These are phyloP conservation scores for Flagelloscypha sp. DNA, from an alignment of 768 basidiomycete species.

Conservation along the genomic window DNA sequence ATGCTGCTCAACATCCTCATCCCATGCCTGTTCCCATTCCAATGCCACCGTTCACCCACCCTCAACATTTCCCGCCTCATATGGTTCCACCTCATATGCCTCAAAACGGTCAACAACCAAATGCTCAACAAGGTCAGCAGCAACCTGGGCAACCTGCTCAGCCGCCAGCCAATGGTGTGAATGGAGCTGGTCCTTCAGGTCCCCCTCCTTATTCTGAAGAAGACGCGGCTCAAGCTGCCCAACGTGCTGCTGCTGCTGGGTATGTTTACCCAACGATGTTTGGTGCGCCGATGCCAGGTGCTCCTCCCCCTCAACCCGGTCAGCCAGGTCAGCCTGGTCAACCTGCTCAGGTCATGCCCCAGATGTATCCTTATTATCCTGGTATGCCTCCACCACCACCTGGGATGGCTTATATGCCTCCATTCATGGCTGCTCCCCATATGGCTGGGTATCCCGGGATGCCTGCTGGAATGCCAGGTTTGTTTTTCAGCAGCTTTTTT, in stretches of 20 bases:
- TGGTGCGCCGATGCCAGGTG: slow-evolving; percentile 70
- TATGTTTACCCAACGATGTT: slow-evolving; percentile 84
- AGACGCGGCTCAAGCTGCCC: slow-evolving; percentile 42
- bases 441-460: no score
- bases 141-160: no score
- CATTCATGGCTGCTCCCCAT: no score
- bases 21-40: slow-evolving; percentile 66
- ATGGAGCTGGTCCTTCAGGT: no score
- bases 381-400: slow-evolving; percentile 66
- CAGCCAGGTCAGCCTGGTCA: no score
- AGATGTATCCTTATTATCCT: slow-evolving; percentile 77
- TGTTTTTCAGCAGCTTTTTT: slow-evolving; percentile 9
- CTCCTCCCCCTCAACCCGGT: slow-evolving; percentile 74
- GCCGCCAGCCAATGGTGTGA: no score
- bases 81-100: no score
- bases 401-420: no score
- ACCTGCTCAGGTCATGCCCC: slow-evolving; percentile 75
- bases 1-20: slow-evolving; percentile 54
- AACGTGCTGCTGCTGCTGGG: slow-evolving; percentile 35
- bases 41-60: no score
- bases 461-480: slow-evolving; percentile 63
- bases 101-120: no score
- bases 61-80: no score
- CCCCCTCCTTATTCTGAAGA: slow-evolving; percentile 81
- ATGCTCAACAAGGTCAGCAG: no score